Evolutionary conservation across 768 basidiomycete species (phyloP), one percentile per base, ranked within the genome.

Genomic region (Mrakia blollopis): DNA sequence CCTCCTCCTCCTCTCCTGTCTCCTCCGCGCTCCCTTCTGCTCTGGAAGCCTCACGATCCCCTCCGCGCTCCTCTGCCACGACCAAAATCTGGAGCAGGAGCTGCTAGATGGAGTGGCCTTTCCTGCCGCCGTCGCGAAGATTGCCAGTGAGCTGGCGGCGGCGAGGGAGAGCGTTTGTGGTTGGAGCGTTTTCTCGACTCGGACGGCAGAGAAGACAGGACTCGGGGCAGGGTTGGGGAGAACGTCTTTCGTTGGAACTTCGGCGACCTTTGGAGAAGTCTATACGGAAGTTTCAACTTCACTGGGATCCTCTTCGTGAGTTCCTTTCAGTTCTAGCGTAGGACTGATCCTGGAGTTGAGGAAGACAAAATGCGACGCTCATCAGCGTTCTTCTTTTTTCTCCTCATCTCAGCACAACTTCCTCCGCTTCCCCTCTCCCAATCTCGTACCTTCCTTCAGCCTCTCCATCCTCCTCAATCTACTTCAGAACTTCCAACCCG

Each of bases 51-150:
- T 63, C 30, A 63, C 32, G 28, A 63, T 63, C 32, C 62, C 62
- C 11, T 32, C 62, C 10, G 62, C 62, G 62, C 62, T 63, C 62
- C 62, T 63, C 62, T 63, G 62, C 62, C 8, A 21, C 62, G 62
- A 63, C 62, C 32, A 10, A 9, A 14, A 37, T 30, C 62, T 63
- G 11, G 62, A 63, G 32, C 62, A 63, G 18, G 30, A 63, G 30
- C 32, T 63, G 3, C 32, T 63, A 1, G 62, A n/a, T 1, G 62
- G 62, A 7, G 62, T 35, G 10, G 35, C 14, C 7, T 8, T 63
- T 1, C 62, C 62, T 6, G 62, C 11, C 3, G 62, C 0, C 1
- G 0, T 63, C 30, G 62, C 30, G 21, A 63, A 32, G 13, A 37
- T 63, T 32, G 62, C 21, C 62, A 63, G 62, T 35, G 14, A 63